Conservation (phyloP, 805 yeast species). For the Kregervanrija fluxuum region DNA sequence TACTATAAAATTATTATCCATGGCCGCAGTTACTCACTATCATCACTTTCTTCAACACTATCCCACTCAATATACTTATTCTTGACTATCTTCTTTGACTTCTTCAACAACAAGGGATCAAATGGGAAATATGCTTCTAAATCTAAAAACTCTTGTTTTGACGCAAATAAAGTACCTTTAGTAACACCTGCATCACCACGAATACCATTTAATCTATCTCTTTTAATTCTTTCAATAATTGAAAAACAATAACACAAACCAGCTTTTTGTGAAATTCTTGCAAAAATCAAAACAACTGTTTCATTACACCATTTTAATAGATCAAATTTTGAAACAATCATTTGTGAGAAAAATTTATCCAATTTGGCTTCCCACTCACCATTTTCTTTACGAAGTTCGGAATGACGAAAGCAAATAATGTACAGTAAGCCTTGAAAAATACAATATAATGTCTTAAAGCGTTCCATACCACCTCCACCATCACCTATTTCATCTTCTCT, state of each 20-base stretch:
- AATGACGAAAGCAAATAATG: constrained; percentile 84
- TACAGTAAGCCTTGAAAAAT: constrained; percentile 86
- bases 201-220: constrained; percentile 40
- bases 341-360: constrained; percentile 81
- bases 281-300: constrained; percentile 89
- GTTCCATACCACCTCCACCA: constrained; percentile 40
- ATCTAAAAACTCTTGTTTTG: constrained; percentile 76
- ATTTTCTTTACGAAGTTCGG: constrained; percentile 33
- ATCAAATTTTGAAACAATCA: constrained; percentile 81
- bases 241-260: constrained; percentile 91
- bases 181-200: background rate
- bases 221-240: constrained; percentile 82
- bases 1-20: background rate
- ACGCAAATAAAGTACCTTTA: constrained; percentile 18
- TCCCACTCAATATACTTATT: constrained; percentile 75
- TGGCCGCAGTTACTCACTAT: constrained; percentile 13
- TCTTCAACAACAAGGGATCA: constrained; percentile 77
- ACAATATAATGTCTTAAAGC: constrained; percentile 84
- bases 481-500: constrained; percentile 76
- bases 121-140: constrained; percentile 95
- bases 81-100: constrained; percentile 47
- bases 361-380: constrained; percentile 70
- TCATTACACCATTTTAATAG: constrained; percentile 91
- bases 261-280: constrained; percentile 82
- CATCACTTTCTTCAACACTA: constrained; percentile 36